These are phyloP conservation scores for Fraxinus greggii DNA, from an alignment of 305 asterid species.

Conservation along the genomic window DNA sequence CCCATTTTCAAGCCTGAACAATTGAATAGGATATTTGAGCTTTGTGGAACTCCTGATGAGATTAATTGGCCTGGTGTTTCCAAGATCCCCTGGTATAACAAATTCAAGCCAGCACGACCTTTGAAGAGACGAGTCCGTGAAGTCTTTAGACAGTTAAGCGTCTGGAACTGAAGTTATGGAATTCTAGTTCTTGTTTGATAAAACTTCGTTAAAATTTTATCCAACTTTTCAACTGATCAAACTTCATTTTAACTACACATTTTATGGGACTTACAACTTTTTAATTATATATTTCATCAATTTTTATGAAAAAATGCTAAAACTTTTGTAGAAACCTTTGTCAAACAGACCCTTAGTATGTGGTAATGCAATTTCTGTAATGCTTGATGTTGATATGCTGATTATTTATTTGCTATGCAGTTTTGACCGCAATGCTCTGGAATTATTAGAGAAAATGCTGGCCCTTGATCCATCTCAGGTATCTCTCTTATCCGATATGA, in stretches of 20 bases:
- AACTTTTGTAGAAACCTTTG: neutral
- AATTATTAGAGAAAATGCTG: conserved; percentile 87
- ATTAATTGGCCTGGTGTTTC: conserved; percentile 97
- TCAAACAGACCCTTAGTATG: neutral
- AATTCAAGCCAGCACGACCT: conserved; percentile 81
- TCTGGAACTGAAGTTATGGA: conserved; percentile 21
- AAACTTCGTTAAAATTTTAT: too few relatives aligned
- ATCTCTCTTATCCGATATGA: conserved; percentile 23
- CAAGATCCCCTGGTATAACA: conserved; percentile 88
- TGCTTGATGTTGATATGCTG: conserved; percentile 26
- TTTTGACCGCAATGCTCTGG: conserved; percentile 88
- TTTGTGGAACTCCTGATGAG: conserved; percentile 98
- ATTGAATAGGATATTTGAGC: conserved; percentile 85
- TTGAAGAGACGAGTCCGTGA: conserved; percentile 86
- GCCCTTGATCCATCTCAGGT: conserved; percentile 98
- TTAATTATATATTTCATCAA: too few relatives aligned
- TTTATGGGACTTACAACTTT: neutral
- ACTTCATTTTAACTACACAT: neutral
- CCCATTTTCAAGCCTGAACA: conserved; percentile 65
- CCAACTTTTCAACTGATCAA: neutral
- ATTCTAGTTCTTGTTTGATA: neutral
- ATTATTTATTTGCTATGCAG: conserved; percentile 43
- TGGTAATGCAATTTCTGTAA: conserved; percentile 5
- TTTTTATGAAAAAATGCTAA: too few relatives aligned
- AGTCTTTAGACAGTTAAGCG: conserved; percentile 81